Evolutionary conservation across 1,284 basidiomycete species (phyloP), one percentile per base, ranked within the genome.

Genomic region (Cerioporus squamosus): DNA sequence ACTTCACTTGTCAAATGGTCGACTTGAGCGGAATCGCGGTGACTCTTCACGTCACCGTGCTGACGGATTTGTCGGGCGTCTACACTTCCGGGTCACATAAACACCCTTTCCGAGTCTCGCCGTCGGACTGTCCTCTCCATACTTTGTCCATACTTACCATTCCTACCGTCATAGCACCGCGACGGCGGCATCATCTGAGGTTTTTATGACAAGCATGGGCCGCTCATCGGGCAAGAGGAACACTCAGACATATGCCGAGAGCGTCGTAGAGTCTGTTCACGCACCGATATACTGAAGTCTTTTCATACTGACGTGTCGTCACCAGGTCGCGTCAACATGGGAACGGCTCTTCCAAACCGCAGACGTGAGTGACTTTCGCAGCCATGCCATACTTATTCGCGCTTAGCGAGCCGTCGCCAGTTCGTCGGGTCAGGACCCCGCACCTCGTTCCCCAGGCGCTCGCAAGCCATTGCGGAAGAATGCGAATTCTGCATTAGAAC

Each of bases 341-440:
- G 23, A 74, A 83, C 9, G 85, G 85, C 47, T 76, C 84, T 7
- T 85, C 88, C 71, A 67, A 81, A 47, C 81, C 84, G 2, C 84
- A 87, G 69, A 87, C 86, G 86, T 88, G 69, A 51, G 59, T 47
- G 24, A n/a, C 36, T n/a, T 46, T 3, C 22, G 15, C 22, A 22
- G 17, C 26, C 42, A 22, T 29, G 10, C 36, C 23, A n/a, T n/a
- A n/a, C n/a, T n/a, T n/a, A 29, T n/a, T 18, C 22, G n/a, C 12
- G 15, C 36, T 48, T 14, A 55, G 24, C 22, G 7, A 10, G 31
- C 17, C 39, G 14, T 17, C 15, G 8, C 24, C 33, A 64, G 62
- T 8, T 59, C 62, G 0, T 36, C 61, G 2, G 53, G 54, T 18
- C 51, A 59, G 39, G 51, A 40, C 5, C 49, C 51, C 15, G 44